These are phyloP conservation scores for Cyberlindnera galapagoensis DNA, from an alignment of 805 yeast species.

Conservation along the genomic window DNA sequence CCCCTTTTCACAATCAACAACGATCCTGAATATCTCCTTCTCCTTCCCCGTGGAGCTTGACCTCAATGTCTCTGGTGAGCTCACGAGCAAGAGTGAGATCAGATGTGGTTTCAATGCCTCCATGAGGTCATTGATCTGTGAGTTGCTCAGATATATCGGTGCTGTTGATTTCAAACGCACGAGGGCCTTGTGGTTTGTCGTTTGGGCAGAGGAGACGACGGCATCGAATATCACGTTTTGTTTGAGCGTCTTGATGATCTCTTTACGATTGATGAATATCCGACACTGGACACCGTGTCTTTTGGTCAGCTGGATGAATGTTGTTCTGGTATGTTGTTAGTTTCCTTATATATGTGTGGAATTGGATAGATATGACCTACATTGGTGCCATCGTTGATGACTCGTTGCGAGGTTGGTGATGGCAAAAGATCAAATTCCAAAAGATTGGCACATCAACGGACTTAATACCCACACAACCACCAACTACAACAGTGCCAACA, in stretches of 20 bases:
- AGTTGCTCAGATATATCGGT: constrained; percentile 16
- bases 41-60: constrained; percentile 3
- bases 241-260: constrained; percentile 8
- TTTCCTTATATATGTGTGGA: not conserved
- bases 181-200: constrained; percentile 14
- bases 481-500: too few relatives aligned
- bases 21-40: constrained; percentile 8
- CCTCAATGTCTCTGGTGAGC: constrained; percentile 12
- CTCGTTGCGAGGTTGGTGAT: too few relatives aligned
- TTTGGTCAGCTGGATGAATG: constrained; percentile 12
- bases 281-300: constrained; percentile 10
- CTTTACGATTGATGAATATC: constrained; percentile 16
- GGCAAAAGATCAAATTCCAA: too few relatives aligned
- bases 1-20: constrained; percentile 10
- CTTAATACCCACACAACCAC: too few relatives aligned
- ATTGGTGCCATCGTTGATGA: constrained; percentile 10
- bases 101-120: constrained; percentile 11
- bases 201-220: constrained; percentile 16
- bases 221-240: constrained; percentile 15
- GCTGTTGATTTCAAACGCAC: constrained; percentile 12
- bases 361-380: constrained; percentile 4
- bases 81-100: constrained; percentile 8
- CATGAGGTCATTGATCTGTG: constrained; percentile 14
- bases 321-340: constrained; percentile 7
- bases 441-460: too few relatives aligned